Evolutionary conservation across 1,284 basidiomycete species (phyloP).

Genomic region (Abortiporus biennis): DNA sequence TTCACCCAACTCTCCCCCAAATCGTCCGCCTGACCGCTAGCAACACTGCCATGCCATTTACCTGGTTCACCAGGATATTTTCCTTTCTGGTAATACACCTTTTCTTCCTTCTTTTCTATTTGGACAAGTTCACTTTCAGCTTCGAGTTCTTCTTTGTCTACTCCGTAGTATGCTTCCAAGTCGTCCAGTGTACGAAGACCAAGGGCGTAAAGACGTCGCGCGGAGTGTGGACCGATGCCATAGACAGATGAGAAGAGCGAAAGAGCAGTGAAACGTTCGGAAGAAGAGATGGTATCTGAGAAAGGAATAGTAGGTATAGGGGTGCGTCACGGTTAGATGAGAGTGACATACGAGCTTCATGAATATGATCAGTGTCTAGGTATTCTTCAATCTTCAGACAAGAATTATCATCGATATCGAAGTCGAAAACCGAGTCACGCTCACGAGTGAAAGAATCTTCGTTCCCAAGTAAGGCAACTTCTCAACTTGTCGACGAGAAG

Average conservation of each 20-base stretch:
- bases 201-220: slow-evolving; percentile 53
- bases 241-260: slow-evolving; percentile 59
- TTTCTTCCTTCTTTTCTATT: slow-evolving; percentile 10
- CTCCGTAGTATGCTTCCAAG: slow-evolving; percentile 59
- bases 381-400: slow-evolving; percentile 55
- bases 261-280: slow-evolving; percentile 50
- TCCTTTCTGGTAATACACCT: slow-evolving; percentile 4
- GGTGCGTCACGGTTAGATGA: not conserved
- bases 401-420: not conserved
- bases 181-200: slow-evolving; percentile 58
- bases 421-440: not conserved
- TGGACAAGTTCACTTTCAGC: slow-evolving; percentile 17
- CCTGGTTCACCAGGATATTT: not conserved
- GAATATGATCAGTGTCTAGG: slow-evolving; percentile 44
- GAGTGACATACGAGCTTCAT: slow-evolving; percentile 48
- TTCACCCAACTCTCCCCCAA: slow-evolving; percentile 34
- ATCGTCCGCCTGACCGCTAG: slow-evolving; percentile 9
- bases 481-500: slow-evolving; percentile 36
- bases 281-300: slow-evolving; percentile 40
- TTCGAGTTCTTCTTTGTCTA: slow-evolving; percentile 25
- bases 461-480: slow-evolving; percentile 55
- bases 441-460: slow-evolving; percentile 56
- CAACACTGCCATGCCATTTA: slow-evolving; percentile 2
- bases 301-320: no score
- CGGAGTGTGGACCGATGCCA: slow-evolving; percentile 66